Evolutionary conservation across 2,329 filamentous ascomycete genomes (phyloP).

Genomic region (Trichoderma brevicompactum): DNA sequence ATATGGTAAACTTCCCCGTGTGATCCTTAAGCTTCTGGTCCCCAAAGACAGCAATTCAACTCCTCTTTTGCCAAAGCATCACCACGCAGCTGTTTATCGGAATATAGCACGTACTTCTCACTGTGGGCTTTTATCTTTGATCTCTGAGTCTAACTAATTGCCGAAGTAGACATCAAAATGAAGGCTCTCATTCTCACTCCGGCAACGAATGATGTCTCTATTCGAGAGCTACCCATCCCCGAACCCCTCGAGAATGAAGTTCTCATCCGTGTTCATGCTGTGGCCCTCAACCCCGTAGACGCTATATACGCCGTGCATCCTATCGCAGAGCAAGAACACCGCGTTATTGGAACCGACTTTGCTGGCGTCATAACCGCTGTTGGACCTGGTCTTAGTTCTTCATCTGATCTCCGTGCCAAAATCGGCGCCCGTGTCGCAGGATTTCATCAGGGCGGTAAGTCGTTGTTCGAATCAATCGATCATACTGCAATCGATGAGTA

Average conservation of each 20-base stretch:
- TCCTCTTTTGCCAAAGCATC: background rate
- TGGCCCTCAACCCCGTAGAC: constrained; percentile 39
- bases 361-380: constrained; percentile 41
- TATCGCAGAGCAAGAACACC: constrained; percentile 37
- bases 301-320: constrained; percentile 44
- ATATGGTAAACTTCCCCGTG: constrained; percentile 2
- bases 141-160: background rate
- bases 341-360: constrained; percentile 49
- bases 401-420: constrained; percentile 31
- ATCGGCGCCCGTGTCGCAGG: constrained; percentile 45
- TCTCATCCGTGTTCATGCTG: constrained; percentile 34
- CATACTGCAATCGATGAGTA: too few species aligned
- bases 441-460: constrained; percentile 47
- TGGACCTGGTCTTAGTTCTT: constrained; percentile 28
- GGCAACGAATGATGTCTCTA: background rate
- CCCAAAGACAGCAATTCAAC: background rate
- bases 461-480: background rate
- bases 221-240: constrained; percentile 33
- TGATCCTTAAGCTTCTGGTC: background rate
- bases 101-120: background rate
- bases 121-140: background rate
- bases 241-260: constrained; percentile 31
- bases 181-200: constrained; percentile 36
- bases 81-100: background rate
- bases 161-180: constrained; percentile 30